Evolutionary conservation across 2,329 filamentous ascomycete genomes (phyloP).

Genomic region (Venturia carpophila): DNA sequence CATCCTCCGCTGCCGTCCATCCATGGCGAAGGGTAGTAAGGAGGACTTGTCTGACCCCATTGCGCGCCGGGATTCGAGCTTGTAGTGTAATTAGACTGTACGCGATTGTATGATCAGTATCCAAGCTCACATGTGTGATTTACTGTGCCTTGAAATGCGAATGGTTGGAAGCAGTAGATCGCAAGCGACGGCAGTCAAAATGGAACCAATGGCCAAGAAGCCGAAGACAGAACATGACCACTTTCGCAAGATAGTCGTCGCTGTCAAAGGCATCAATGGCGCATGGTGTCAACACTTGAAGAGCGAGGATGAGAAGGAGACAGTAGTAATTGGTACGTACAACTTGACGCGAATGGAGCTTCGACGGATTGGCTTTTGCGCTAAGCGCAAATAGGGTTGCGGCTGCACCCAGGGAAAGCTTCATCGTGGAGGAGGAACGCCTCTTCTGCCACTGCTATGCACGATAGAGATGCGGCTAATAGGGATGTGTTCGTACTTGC

Average conservation of each 20-base stretch:
- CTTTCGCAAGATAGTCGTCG: not conserved
- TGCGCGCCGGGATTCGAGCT: conserved; percentile 10
- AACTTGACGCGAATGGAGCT: not conserved
- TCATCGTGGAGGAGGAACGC: not conserved
- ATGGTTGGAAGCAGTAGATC: not conserved
- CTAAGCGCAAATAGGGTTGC: not conserved
- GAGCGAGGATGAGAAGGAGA: not conserved
- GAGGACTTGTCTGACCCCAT: conserved; percentile 35
- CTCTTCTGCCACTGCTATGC: not conserved
- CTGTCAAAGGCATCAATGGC: not conserved
- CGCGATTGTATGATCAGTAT: not conserved
- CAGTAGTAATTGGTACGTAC: not conserved
- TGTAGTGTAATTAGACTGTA: not conserved
- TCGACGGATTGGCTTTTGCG: not conserved
- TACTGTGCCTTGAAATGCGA: not conserved
- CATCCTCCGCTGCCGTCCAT: conserved; percentile 66
- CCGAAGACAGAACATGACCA: conserved; percentile 3
- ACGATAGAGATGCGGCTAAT: not conserved
- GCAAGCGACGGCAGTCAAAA: not conserved
- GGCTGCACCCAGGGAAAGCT: not conserved
- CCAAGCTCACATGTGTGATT: conserved; percentile 13
- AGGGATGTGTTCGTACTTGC: not conserved
- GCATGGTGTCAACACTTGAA: not conserved
- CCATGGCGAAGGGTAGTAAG: conserved; percentile 83
- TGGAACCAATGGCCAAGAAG: conserved; percentile 1